Percentiles rank a stretch among this genome's conserved stretches.
Conservation (phyloP, 23 red algal genomes). For the Cyanidium caldarium region DNA sequence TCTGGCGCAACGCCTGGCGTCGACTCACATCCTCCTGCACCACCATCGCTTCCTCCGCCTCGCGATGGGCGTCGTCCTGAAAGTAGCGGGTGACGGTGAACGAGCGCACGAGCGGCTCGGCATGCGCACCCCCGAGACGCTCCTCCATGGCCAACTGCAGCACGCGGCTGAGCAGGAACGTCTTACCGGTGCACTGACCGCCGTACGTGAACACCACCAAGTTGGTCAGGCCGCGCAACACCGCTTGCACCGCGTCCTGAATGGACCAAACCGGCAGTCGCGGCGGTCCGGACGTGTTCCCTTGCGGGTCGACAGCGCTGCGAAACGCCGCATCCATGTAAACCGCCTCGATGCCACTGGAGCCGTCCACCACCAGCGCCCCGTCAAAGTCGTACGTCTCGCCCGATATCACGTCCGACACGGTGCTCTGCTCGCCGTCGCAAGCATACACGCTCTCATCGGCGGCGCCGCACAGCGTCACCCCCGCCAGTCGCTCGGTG, state of each 20-base stretch:
- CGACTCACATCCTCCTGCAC: too few relatives aligned
- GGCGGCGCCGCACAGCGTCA: background rate
- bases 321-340: constrained; percentile 3
- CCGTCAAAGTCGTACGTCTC: background rate
- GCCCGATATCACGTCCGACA: background rate
- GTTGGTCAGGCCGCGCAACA: background rate
- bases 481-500: background rate
- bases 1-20: too few relatives aligned
- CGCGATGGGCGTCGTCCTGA: too few relatives aligned
- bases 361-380: background rate
- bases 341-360: background rate
- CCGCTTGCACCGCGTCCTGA: background rate
- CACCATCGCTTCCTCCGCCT: too few relatives aligned
- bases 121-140: too few relatives aligned
- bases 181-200: background rate
- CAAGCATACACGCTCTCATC: background rate
- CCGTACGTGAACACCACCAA: background rate
- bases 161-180: background rate
- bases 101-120: too few relatives aligned
- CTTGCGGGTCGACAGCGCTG: background rate
- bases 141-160: background rate
- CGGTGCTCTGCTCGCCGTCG: background rate
- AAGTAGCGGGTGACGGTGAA: too few relatives aligned
- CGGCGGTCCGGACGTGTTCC: background rate
- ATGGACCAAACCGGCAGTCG: background rate